Evolutionary conservation across 331 rosid species (phyloP).

Genomic region (Quercus lobata): DNA sequence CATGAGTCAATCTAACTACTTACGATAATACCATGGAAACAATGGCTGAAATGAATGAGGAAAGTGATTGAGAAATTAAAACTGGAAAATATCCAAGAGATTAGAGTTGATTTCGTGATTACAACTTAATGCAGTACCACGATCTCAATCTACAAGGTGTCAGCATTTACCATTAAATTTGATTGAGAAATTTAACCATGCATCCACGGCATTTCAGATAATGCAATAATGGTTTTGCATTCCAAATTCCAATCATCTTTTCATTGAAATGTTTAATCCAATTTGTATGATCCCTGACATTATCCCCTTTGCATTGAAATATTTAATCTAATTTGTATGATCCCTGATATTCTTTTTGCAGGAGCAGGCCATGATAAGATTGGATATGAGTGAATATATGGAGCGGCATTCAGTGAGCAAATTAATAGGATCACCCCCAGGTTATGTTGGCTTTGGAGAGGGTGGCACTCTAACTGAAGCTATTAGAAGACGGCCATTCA

Average conservation of each 20-base stretch:
- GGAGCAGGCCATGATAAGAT: slow-evolving; percentile 75
- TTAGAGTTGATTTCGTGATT: neutral
- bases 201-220: neutral
- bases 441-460: slow-evolving; percentile 88
- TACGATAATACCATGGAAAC: neutral
- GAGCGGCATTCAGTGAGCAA: slow-evolving; percentile 93
- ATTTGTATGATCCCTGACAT: slow-evolving; percentile 11
- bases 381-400: slow-evolving; percentile 98
- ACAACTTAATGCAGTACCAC: neutral
- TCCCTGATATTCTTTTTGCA: slow-evolving; percentile 28
- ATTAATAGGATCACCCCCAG: slow-evolving; percentile 92
- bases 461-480: slow-evolving; percentile 91
- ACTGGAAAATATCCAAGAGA: neutral
- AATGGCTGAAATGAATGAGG: neutral
- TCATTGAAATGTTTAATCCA: neutral
- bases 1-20: too few species aligned
- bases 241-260: neutral
- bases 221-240: neutral
- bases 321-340: neutral
- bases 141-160: neutral
- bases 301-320: neutral
- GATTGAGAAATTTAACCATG: neutral
- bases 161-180: neutral
- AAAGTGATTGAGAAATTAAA: neutral
- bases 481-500: slow-evolving; percentile 75